Percentiles rank a stretch among this genome's conserved stretches.
These are phyloP conservation scores for Starmera amethionina DNA, from an alignment of 805 yeast genomes.

Conservation along the genomic window DNA sequence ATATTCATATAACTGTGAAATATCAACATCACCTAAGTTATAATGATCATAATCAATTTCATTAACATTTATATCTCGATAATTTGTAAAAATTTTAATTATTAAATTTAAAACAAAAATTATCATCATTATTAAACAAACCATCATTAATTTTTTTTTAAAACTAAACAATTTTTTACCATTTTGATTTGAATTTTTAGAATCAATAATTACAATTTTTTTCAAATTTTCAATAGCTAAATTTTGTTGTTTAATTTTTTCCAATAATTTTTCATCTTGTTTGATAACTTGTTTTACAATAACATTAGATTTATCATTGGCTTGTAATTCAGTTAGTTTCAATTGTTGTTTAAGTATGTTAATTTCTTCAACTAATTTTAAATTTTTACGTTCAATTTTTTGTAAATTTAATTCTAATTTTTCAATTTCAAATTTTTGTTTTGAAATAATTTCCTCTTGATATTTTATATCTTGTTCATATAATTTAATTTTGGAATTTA, in stretches of 20 bases:
- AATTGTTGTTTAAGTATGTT: slow-evolving; percentile 1
- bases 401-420: background rate
- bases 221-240: slow-evolving; percentile 7
- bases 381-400: too few species aligned
- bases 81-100: background rate
- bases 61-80: slow-evolving; percentile 4
- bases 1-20: background rate
- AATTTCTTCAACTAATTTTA: background rate
- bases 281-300: slow-evolving; percentile 2
- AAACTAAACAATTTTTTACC: background rate
- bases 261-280: slow-evolving; percentile 9
- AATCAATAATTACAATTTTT: background rate
- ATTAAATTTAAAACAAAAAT: background rate
- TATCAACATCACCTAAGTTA: slow-evolving; percentile 9
- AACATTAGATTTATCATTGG: slow-evolving; percentile 1
- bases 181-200: too few species aligned
- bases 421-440: slow-evolving; percentile 1
- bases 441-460: slow-evolving; percentile 13
- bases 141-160: background rate
- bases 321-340: slow-evolving; percentile 4
- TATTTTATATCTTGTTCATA: slow-evolving; percentile 16
- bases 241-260: slow-evolving; percentile 12
- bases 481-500: slow-evolving; percentile 1
- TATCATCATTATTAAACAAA: background rate
- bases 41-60: slow-evolving; percentile 17